phyloP scores from a whole-genome alignment of 139 green algal genomes.

The Tetraselmis striata region DNA sequence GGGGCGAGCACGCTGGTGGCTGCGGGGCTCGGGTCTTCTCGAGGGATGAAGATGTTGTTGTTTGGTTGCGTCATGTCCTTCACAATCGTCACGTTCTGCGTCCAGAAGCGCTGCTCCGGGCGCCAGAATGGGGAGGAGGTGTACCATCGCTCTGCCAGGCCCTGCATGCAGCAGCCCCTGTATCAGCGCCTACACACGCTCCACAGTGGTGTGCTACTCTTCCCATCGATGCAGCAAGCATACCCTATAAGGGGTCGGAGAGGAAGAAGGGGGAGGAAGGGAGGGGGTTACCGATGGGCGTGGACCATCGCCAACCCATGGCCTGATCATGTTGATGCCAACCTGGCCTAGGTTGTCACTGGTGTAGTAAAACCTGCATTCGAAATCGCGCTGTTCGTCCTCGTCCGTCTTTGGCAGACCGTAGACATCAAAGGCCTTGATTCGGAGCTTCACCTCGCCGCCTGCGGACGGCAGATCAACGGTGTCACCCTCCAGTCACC shows the following conservation, averaged over 20 bases:
- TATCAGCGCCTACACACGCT: too few species aligned
- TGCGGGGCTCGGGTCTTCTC: background rate
- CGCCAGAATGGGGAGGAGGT: background rate
- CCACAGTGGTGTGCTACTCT: too few species aligned
- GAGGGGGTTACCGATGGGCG: background rate
- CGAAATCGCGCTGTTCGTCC: conserved; percentile 1
- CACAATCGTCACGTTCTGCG: background rate
- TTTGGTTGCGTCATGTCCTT: background rate
- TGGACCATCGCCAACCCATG: background rate
- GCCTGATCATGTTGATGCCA: background rate
- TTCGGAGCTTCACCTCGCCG: background rate
- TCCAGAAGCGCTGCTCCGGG: background rate
- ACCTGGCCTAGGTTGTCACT: background rate
- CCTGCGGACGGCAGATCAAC: too few species aligned
- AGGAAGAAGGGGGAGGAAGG: too few species aligned
- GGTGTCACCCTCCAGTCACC: too few species aligned
- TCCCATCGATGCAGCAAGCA: too few species aligned
- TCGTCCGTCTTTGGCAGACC: conserved; percentile 5
- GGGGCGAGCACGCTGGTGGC: background rate
- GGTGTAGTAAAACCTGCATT: background rate
- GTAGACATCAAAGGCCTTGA: conserved; percentile 4
- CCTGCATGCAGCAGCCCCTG: background rate
- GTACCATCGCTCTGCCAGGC: background rate
- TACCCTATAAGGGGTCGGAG: too few species aligned
- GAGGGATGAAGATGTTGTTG: background rate